These are phyloP conservation scores for Phialocephala sp. DNA, from an alignment of 2,329 filamentous ascomycete genomes.

Conservation along the genomic window DNA sequence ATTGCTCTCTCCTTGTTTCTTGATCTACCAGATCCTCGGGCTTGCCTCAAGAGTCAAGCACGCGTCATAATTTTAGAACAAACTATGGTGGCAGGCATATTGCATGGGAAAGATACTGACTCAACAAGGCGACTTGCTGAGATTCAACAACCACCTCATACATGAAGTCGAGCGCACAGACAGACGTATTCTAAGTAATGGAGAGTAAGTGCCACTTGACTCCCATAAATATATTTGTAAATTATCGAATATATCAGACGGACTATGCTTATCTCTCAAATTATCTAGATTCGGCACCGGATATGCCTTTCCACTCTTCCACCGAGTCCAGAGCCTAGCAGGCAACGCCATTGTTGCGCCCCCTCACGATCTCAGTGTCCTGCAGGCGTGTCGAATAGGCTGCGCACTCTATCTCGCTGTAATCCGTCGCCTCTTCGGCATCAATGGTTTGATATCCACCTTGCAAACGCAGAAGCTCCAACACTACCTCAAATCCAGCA, in stretches of 20 bases:
- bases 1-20: not conserved
- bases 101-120: not conserved
- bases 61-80: not conserved
- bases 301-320: slow-evolving; percentile 17
- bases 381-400: slow-evolving; percentile 18
- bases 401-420: slow-evolving; percentile 24
- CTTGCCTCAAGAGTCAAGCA: not conserved
- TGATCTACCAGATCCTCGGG: not conserved
- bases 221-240: not conserved
- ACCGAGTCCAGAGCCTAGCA: slow-evolving; percentile 14
- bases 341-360: not conserved
- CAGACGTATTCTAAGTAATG: slow-evolving; percentile 17
- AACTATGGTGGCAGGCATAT: not conserved
- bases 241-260: not conserved
- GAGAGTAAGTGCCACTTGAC: not conserved
- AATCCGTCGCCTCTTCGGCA: slow-evolving; percentile 24
- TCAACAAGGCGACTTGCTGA: slow-evolving; percentile 11
- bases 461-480: slow-evolving; percentile 22
- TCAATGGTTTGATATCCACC: slow-evolving; percentile 17
- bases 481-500: slow-evolving; percentile 12
- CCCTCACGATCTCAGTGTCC: slow-evolving; percentile 1
- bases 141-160: slow-evolving; percentile 16
- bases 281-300: slow-evolving; percentile 8
- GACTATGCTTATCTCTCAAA: not conserved
- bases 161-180: slow-evolving; percentile 9